Evolutionary conservation across 1,139 yeast genomes (phyloP), one percentile per base, ranked within the genome.

Genomic region (Diutina pseudorugosa): DNA sequence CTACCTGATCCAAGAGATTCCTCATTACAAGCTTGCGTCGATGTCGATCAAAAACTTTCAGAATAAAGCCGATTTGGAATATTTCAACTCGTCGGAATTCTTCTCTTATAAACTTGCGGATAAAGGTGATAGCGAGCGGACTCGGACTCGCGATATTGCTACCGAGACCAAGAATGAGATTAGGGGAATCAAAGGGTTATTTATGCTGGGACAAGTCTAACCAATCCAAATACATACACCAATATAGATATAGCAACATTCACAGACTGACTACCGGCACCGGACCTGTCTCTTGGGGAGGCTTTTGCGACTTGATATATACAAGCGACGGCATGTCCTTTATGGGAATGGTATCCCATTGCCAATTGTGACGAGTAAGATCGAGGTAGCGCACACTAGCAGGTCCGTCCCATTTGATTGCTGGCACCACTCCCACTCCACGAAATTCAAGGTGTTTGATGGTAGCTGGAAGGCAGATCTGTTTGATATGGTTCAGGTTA

Each of bases 101-200:
- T 70, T 70, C 53, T 54, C 58, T 0, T 59, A 57, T 6, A 42
- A 51, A 6, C 44, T 36, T 2, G 51, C 51, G 1, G 33, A 16
- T 6, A n/a, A 6, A 2, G 18, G n/a, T 16, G 51, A 53, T 8
- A 25, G 11, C 54, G 56, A 9, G 47, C 41, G 44, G 52, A 50
- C 43, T 50, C 56, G 50, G 53, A 56, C 62, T 59, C 65, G 60
- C 51, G 71, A 71, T 55, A 56, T 72, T 56, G 69, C 69, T 1
- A 61, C 63, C 6, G 77, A 72, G 50, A 65, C 68, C 11, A 70
- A 66, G 57, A 71, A 67, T 56, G 76, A 70, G 53, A 70, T 73
- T n/a, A 61, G 78, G 54, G 64, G 71, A 51, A 70, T 73, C 43
- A 73, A 73, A 60, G 78, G 78, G 7, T 60, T 71, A 57, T 73